Base-by-base conservation (phyloP, 2,329 filamentous ascomycete species). In the Myrmaecium sp. region DNA sequence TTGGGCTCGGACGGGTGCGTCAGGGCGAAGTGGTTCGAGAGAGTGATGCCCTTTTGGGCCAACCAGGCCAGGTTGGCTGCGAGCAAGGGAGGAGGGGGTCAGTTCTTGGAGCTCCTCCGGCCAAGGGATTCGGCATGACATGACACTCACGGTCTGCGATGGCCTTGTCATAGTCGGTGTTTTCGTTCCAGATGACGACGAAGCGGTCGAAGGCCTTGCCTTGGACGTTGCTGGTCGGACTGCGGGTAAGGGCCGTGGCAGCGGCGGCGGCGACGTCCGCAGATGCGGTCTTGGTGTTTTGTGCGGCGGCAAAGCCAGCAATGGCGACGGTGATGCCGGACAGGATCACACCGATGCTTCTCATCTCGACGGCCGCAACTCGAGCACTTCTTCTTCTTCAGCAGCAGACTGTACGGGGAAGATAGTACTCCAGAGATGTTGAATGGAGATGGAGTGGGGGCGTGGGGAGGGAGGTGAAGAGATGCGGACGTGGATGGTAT, bases 1-100 rank as follows among this genome's bases (percentile, higher is more conserved):
- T 84, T 84, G 12, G 77, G 77, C 57, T 82, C 64, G 1, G 68
- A 75, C 1, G 77, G 75, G 40, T 83, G 76, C 2, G 75, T 80
- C 20, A 77, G 54, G 12, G 61, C 74, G 31, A 54, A 57, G 38
- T 57, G 52, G 36, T 58, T 59, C 25, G 54, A 58, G 16, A 81
- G 56, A 4, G 60, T 64, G 35, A 81, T 67, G 27, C 74, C 75
- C 47, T 67, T 60, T 33, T 55, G 51, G 7, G 69, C 68, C 13
- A 77, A 54, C 54, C 54, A 69, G 21, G 52, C 45, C 12, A 74
- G 53, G 44, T 69, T 70, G 24, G 66, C 33, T 36, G 23, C n/a
- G n/a, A n/a, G n/a, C n/a, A n/a, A n/a, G n/a, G n/a, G n/a, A n/a
- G 15, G 17, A 24, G 11, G 1, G 10, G 4, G 24, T 26, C 53